Evolutionary conservation across 2,329 filamentous ascomycete species (phyloP).

Genomic region (Aureobasidium leucospermi): DNA sequence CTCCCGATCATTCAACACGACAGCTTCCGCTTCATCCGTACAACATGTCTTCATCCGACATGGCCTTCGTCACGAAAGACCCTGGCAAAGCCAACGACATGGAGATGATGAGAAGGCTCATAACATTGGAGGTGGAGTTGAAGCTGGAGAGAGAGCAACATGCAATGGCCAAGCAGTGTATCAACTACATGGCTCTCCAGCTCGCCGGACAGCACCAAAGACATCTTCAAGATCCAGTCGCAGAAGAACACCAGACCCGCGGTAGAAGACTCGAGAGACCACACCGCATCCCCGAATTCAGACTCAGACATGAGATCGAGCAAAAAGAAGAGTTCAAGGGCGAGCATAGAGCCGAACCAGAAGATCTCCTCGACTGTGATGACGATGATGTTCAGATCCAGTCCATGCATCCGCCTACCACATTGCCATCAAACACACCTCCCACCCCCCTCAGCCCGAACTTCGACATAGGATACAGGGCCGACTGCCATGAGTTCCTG

Average conservation of each 20-base stretch:
- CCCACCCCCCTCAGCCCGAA: not conserved
- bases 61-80: not conserved
- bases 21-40: too few relatives aligned
- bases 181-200: not conserved
- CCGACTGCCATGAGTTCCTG: not conserved
- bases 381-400: not conserved
- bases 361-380: not conserved
- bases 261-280: not conserved
- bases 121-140: not conserved
- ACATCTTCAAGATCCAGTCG: not conserved
- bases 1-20: not conserved
- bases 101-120: not conserved
- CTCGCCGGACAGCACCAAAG: not conserved
- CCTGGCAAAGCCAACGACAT: not conserved
- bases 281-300: not conserved
- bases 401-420: not conserved
- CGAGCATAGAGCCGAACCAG: not conserved
- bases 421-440: not conserved
- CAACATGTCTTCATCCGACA: not conserved
- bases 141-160: not conserved
- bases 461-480: not conserved
- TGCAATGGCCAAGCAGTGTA: not conserved
- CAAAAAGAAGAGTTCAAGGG: not conserved
- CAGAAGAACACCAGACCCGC: not conserved
- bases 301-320: not conserved